A percentile compares a stretch with the other conserved stretches of the same genome.
These are phyloP conservation scores for Oryza australiensis DNA, from an alignment of 176 grass and related monocot species.

Conservation along the genomic window DNA sequence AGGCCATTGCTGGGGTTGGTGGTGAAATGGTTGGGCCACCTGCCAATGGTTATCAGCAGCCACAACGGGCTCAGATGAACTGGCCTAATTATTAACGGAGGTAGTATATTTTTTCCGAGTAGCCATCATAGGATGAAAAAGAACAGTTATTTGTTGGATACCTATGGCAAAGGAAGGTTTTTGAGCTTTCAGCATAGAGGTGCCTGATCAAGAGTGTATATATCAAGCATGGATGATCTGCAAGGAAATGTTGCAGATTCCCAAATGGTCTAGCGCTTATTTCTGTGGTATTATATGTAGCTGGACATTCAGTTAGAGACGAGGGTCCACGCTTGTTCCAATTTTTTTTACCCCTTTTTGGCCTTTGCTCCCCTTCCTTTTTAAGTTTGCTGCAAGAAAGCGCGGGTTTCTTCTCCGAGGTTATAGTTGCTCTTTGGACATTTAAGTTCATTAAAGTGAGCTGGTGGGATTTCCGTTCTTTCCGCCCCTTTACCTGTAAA, in stretches of 20 bases:
- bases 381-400: constrained; percentile 38
- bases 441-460: constrained; percentile 37
- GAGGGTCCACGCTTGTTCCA: constrained; percentile 44
- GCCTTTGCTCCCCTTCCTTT: constrained; percentile 25
- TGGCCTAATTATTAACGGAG: constrained; percentile 81
- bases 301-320: constrained; percentile 58
- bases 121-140: constrained; percentile 30
- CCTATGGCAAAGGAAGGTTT: constrained; percentile 30
- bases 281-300: constrained; percentile 45
- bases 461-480: constrained; percentile 51
- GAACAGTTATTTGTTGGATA: constrained; percentile 37
- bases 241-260: constrained; percentile 43
- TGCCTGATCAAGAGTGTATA: constrained; percentile 60
- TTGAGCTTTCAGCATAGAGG: constrained; percentile 33
- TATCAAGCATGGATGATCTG: constrained; percentile 64
- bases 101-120: constrained; percentile 25
- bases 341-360: constrained; percentile 25
- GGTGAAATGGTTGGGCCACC: constrained; percentile 72
- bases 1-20: constrained; percentile 61
- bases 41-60: constrained; percentile 58
- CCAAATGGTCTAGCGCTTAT: constrained; percentile 37
- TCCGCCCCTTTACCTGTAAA: constrained; percentile 59
- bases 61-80: constrained; percentile 67
- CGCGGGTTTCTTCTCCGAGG: constrained; percentile 33
- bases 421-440: constrained; percentile 36